phyloP scores from a whole-genome alignment of 768 basidiomycete genomes.

The Dioszegia crocea region DNA sequence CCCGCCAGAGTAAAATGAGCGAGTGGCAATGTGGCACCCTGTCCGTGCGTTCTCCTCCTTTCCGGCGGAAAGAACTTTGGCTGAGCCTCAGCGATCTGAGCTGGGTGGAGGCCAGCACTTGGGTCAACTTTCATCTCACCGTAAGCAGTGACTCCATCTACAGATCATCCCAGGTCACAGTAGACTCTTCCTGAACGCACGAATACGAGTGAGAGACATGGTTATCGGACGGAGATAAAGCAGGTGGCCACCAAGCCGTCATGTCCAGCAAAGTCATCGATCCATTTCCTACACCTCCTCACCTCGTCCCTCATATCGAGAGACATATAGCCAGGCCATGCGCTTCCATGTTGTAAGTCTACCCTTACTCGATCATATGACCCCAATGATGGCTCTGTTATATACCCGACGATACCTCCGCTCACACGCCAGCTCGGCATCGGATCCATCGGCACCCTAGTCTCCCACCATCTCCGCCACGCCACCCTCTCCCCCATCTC shows the following conservation, averaged over 20 bases:
- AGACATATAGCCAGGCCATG: slow-evolving; percentile 15
- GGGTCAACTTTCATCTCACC: no score
- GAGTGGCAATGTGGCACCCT: background rate
- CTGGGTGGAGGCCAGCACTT: no score
- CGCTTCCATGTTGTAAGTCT: slow-evolving; percentile 46
- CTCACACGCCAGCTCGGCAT: slow-evolving; percentile 57
- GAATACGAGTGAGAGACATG: no score
- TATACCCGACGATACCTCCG: no score
- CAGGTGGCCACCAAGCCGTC: background rate
- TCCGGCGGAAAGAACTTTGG: background rate
- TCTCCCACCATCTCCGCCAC: slow-evolving; percentile 73
- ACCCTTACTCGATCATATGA: no score
- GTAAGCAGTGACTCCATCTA: no score
- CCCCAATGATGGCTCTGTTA: no score
- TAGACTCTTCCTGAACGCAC: no score
- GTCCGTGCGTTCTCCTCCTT: background rate
- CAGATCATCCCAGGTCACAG: background rate
- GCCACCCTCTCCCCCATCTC: slow-evolving; percentile 54
- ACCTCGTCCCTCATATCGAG: background rate
- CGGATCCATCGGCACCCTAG: slow-evolving; percentile 75
- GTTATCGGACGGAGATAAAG: background rate
- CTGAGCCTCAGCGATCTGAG: no score
- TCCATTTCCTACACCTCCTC: background rate
- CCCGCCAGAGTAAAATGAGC: background rate
- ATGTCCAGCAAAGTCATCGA: background rate